Percentiles rank a stretch among this genome's conserved stretches.
phyloP scores from a whole-genome alignment of 495 filamentous ascomycete genomes.

The Aspergillus kassunensis region DNA sequence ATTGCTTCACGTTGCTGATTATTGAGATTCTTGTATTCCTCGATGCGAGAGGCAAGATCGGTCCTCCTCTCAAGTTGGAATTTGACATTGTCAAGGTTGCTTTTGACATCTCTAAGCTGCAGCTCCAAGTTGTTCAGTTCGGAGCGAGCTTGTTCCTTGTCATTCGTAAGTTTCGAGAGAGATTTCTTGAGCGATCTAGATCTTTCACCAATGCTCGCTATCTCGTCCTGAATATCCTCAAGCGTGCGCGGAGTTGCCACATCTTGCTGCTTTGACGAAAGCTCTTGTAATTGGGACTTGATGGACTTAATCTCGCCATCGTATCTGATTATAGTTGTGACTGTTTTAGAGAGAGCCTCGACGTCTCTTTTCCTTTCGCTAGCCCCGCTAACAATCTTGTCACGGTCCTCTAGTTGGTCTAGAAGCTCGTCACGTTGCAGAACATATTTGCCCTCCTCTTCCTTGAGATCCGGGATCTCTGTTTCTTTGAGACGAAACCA shows the following conservation, averaged over 20 bases:
- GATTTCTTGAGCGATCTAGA: conserved; percentile 56
- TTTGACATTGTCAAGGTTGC: conserved; percentile 62
- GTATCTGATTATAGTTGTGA: conserved; percentile 70
- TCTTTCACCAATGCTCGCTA: conserved; percentile 63
- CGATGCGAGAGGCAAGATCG: conserved; percentile 60
- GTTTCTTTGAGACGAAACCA: conserved; percentile 62
- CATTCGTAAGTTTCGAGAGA: conserved; percentile 57
- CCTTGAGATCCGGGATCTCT: conserved; percentile 66
- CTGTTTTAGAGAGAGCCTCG: conserved; percentile 69
- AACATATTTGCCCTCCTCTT: conserved; percentile 54
- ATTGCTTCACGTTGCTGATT: conserved; percentile 63
- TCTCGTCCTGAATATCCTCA: conserved; percentile 79
- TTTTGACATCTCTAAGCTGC: conserved; percentile 62
- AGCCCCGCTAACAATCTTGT: conserved; percentile 60
- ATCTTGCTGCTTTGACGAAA: conserved; percentile 67
- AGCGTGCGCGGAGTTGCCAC: conserved; percentile 59
- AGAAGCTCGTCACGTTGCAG: conserved; percentile 56
- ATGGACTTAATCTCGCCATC: conserved; percentile 65
- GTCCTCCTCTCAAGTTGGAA: conserved; percentile 77
- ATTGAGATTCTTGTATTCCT: conserved; percentile 65
- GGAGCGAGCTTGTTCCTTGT: conserved; percentile 67
- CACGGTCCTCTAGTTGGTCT: conserved; percentile 66
- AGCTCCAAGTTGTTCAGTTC: conserved; percentile 67
- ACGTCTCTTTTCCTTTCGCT: conserved; percentile 66
- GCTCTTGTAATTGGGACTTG: conserved; percentile 64